phyloP scores from a whole-genome alignment of 1,284 basidiomycete genomes.

The Jaminaea rosea region DNA sequence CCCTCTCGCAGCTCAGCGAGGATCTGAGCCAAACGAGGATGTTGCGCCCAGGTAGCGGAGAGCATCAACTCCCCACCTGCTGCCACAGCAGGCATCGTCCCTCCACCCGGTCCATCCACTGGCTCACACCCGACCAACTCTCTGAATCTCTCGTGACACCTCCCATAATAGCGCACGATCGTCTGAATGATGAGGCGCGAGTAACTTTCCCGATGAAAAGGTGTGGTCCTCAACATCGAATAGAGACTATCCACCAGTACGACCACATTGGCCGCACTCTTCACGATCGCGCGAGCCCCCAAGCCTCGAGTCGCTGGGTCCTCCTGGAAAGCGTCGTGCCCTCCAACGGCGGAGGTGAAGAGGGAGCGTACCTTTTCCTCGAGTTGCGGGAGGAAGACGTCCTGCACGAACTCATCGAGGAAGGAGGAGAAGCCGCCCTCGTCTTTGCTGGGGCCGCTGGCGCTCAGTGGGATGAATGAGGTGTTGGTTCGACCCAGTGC shows the following conservation, averaged over 20 bases:
- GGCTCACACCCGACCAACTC: slow-evolving; percentile 35
- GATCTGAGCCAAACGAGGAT: slow-evolving; percentile 65
- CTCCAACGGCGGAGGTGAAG: slow-evolving; percentile 20
- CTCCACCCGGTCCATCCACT: not conserved
- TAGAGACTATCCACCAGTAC: slow-evolving; percentile 86
- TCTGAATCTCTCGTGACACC: slow-evolving; percentile 78
- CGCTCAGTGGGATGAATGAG: too few species aligned
- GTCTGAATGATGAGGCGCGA: slow-evolving; percentile 88
- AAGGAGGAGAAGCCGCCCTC: slow-evolving; percentile 64
- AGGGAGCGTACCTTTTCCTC: slow-evolving; percentile 70
- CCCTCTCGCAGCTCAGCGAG: slow-evolving; percentile 61
- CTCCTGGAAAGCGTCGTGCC: slow-evolving; percentile 59
- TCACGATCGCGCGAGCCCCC: slow-evolving; percentile 65
- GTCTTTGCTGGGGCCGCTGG: too few species aligned
- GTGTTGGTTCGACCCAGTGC: too few species aligned
- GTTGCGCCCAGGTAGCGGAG: slow-evolving; percentile 35
- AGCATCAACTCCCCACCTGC: slow-evolving; percentile 16
- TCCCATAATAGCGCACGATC: slow-evolving; percentile 91
- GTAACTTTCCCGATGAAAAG: slow-evolving; percentile 86
- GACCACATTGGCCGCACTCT: slow-evolving; percentile 77
- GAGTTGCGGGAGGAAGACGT: slow-evolving; percentile 84
- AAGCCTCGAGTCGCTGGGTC: slow-evolving; percentile 56
- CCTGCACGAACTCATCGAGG: slow-evolving; percentile 86
- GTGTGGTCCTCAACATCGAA: slow-evolving; percentile 81
- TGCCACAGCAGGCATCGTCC: too few species aligned